Base-by-base conservation (phyloP, 192 early-diverging fungal species). In the Coemansia sp. region DNA sequence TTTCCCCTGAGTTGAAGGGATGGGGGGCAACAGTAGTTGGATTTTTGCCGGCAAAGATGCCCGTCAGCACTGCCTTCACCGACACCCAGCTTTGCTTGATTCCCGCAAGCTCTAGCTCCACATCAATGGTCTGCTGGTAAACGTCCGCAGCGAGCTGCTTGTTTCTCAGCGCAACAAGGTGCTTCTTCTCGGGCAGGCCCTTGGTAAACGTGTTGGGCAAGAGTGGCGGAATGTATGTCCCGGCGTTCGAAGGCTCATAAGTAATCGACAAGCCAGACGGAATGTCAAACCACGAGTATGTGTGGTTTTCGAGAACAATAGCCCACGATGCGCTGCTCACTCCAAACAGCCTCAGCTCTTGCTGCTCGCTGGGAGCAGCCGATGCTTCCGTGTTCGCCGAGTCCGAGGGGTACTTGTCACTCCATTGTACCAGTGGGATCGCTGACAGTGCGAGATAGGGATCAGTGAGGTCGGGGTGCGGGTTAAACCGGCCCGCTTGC, bases 281-380 rank as follows among this genome's bases (percentile, higher is more conserved):
- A 7, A 37, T 35, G 22, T 40, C 36, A n/a, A 9, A 11, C 48
- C 27, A 14, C 8, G 60, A 29, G 9, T 35, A 62, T 3, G 34
- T 5, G 35, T 62, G 60, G 24, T 62, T 53, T 15, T 62, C 60
- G 12, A 62, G 60, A 27, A 62, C 60, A 14, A 62, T 53, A 1
- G 60, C 60, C 60, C 60, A 62, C 17, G 60, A 53, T 10, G 50
- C 60, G 37, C 60, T 50, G 21, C 11, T 35, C 32, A 36, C 26
- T 18, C 43, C 46, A 10, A 61, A 34, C 4, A 61, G 59, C 46
- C 52, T 36, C 8, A 10, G 22, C 9, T 3, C 10, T 4, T 24
- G 43, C 10, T 26, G 18, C 18, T 46, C 21, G 22, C 5, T 26
- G 22, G 41, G 41, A 21, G 17, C 10, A 11, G 12, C 43, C 17